Percentiles rank a stretch among this genome's conserved stretches.
phyloP scores from a whole-genome alignment of 306 rosid species.

The Vigna radiata region DNA sequence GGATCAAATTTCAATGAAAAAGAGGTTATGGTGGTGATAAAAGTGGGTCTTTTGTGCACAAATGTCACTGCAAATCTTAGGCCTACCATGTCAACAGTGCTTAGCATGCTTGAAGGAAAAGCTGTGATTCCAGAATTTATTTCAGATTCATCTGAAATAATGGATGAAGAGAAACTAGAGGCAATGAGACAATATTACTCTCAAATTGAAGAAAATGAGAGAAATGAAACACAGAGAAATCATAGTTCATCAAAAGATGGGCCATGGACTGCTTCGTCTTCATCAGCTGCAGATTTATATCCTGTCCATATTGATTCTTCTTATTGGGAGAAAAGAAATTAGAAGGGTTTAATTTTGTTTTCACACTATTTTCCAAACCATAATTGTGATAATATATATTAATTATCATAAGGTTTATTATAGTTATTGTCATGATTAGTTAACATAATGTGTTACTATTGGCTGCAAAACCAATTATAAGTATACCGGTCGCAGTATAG shows the following conservation, averaged over 20 bases:
- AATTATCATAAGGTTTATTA: too few species aligned
- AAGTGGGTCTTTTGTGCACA: conserved; percentile 53
- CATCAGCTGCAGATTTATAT: conserved; percentile 33
- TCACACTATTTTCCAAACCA: too few species aligned
- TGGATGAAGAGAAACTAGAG: conserved; percentile 46
- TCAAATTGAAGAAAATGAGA: conserved; percentile 29
- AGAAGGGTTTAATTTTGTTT: background rate
- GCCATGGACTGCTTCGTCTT: conserved; percentile 31
- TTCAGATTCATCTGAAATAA: conserved; percentile 39
- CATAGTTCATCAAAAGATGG: background rate
- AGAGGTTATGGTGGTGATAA: conserved; percentile 41
- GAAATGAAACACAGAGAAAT: background rate
- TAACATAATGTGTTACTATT: too few species aligned
- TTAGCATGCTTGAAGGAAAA: conserved; percentile 51
- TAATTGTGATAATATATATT: too few species aligned
- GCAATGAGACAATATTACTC: conserved; percentile 40
- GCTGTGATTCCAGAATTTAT: conserved; percentile 30
- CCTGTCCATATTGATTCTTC: conserved; percentile 37
- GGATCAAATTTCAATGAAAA: conserved; percentile 42
- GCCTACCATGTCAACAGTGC: conserved; percentile 47
- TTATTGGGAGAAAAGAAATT: conserved; percentile 36
- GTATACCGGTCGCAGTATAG: too few species aligned
- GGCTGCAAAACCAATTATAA: too few species aligned
- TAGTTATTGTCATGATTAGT: too few species aligned
- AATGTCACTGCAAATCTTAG: conserved; percentile 33